A percentile compares a stretch with the other conserved stretches of the same genome.
Evolutionary conservation across 495 filamentous ascomycete genomes (phyloP).

Genomic region (Neurospora sp.): DNA sequence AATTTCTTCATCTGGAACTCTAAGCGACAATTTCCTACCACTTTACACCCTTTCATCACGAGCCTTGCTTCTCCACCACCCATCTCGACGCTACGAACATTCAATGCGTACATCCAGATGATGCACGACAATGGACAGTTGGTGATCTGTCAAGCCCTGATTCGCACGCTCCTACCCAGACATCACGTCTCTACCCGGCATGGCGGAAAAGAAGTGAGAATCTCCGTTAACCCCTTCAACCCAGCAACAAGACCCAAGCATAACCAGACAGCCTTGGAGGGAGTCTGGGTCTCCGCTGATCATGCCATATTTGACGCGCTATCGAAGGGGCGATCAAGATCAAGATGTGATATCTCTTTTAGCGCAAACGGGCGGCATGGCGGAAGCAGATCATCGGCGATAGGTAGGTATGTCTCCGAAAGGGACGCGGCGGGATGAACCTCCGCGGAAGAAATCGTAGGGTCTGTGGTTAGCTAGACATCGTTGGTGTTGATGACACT

Average conservation of each 20-base stretch:
- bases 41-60: neutral
- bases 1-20: neutral
- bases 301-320: neutral
- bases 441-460: neutral
- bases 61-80: neutral
- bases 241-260: neutral
- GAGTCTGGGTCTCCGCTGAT: neutral
- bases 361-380: neutral
- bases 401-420: neutral
- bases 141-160: constrained; percentile 10
- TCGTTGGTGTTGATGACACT: neutral
- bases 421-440: neutral
- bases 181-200: neutral
- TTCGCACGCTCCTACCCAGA: neutral
- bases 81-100: neutral
- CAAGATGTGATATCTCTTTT: neutral
- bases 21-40: neutral
- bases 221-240: neutral
- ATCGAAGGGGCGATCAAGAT: neutral
- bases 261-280: neutral
- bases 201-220: neutral
- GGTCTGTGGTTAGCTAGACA: neutral
- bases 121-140: neutral
- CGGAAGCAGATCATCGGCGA: neutral
- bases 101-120: neutral